A percentile compares a stretch with the other conserved stretches of the same genome.
These are phyloP conservation scores for Cadophora luteo-olivacea DNA, from an alignment of 2,329 filamentous ascomycete genomes.

Conservation along the genomic window DNA sequence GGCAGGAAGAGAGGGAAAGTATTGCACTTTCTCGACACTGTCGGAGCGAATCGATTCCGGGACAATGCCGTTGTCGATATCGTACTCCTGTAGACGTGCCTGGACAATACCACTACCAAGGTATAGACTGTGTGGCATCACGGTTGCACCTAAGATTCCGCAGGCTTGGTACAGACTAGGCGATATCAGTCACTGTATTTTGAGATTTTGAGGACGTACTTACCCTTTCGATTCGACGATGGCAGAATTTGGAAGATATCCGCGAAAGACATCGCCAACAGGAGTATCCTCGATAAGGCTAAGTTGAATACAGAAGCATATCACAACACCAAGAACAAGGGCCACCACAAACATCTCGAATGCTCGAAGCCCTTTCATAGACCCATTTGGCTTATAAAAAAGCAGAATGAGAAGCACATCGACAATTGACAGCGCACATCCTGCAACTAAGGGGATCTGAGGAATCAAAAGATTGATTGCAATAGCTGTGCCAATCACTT, in stretches of 20 bases:
- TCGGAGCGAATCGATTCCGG: slow-evolving; percentile 42
- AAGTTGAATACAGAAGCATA: slow-evolving; percentile 75
- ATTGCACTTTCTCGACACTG: slow-evolving; percentile 57
- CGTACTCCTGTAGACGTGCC: slow-evolving; percentile 68
- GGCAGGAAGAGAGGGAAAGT: slow-evolving; percentile 74
- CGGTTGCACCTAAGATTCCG: slow-evolving; percentile 78
- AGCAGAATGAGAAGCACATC: slow-evolving; percentile 72
- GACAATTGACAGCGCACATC: slow-evolving; percentile 71
- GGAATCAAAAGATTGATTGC: slow-evolving; percentile 70
- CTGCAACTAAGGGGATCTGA: slow-evolving; percentile 68
- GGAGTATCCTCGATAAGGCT: slow-evolving; percentile 63
- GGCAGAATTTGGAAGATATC: slow-evolving; percentile 67
- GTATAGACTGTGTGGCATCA: slow-evolving; percentile 74
- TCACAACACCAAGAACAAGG: slow-evolving; percentile 70
- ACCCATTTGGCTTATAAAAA: slow-evolving; percentile 66
- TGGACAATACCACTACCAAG: slow-evolving; percentile 74
- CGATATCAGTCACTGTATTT: slow-evolving; percentile 31
- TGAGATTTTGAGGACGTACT: neutral
- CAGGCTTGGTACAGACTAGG: slow-evolving; percentile 69
- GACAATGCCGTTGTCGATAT: slow-evolving; percentile 60
- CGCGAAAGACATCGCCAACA: slow-evolving; percentile 66
- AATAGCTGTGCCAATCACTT: slow-evolving; percentile 72
- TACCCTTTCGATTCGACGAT: slow-evolving; percentile 63
- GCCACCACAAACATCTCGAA: slow-evolving; percentile 70
- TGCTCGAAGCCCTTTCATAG: slow-evolving; percentile 63